phyloP scores from a whole-genome alignment of 164 flowering plant genomes.

The Stephania yunnanensis region DNA sequence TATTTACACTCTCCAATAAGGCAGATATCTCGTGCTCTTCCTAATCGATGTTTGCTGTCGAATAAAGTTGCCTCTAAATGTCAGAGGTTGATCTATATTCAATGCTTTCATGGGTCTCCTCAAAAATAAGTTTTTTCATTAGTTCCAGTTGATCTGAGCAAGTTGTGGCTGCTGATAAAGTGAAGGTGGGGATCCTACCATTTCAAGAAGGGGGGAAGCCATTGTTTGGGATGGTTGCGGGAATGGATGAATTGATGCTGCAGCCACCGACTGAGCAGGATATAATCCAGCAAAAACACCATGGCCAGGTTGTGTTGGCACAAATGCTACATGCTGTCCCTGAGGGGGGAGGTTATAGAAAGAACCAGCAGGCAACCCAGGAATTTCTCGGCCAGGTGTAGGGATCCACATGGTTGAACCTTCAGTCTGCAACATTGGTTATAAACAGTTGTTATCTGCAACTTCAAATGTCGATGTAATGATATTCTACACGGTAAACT shows the following conservation, averaged over 20 bases:
- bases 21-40: conserved; percentile 15
- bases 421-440: conserved; percentile 53
- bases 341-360: conserved; percentile 82
- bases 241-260: conserved; percentile 60
- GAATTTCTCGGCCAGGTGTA: conserved; percentile 60
- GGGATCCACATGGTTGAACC: conserved; percentile 78
- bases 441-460: not conserved
- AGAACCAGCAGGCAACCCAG: conserved; percentile 58
- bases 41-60: not conserved
- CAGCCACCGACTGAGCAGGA: conserved; percentile 60
- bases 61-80: conserved; percentile 1
- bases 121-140: conserved; percentile 30
- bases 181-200: conserved; percentile 60
- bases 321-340: conserved; percentile 70
- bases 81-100: conserved; percentile 9
- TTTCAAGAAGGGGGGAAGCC: conserved; percentile 58
- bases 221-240: conserved; percentile 78
- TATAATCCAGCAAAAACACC: conserved; percentile 66
- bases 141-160: conserved; percentile 78
- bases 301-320: conserved; percentile 69
- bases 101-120: not conserved
- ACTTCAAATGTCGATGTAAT: not conserved
- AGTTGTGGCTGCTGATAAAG: conserved; percentile 83
- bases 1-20: conserved; percentile 32
- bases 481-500: not conserved